These are phyloP conservation scores for Jasminum sambac DNA, from an alignment of 257 asterid genomes.

Conservation along the genomic window DNA sequence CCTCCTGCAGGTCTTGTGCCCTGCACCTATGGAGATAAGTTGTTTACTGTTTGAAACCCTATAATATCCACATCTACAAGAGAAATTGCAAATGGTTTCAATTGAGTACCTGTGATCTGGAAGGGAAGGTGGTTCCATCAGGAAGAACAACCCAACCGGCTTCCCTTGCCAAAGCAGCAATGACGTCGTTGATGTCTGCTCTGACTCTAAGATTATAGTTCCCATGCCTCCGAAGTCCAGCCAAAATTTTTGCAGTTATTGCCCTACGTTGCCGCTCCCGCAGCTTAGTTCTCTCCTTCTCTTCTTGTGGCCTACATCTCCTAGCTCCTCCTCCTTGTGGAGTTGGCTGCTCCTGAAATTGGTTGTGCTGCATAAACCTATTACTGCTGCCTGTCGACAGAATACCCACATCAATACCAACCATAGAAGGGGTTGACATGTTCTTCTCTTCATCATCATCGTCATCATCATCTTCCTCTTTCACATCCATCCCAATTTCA, in stretches of 20 bases:
- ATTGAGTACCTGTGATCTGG: constrained; percentile 69
- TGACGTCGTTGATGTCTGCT: constrained; percentile 96
- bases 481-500: constrained; percentile 93
- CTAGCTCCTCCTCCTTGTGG: constrained; percentile 77
- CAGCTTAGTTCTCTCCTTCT: constrained; percentile 95
- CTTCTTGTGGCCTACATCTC: constrained; percentile 94
- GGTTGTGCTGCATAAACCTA: constrained; percentile 59
- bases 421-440: constrained; percentile 39
- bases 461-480: constrained; percentile 77
- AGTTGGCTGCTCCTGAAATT: constrained; percentile 71
- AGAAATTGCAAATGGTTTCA: constrained; percentile 2
- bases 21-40: constrained; percentile 43
- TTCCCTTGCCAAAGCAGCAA: constrained; percentile 98
- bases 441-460: constrained; percentile 67
- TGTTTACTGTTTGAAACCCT: constrained; percentile 13
- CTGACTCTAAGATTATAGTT: constrained; percentile 96
- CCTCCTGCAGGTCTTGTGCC: constrained; percentile 48
- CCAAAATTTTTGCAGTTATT: constrained; percentile 92
- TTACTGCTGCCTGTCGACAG: constrained; percentile 48
- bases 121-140: constrained; percentile 98
- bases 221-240: constrained; percentile 96
- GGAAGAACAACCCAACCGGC: constrained; percentile 99
- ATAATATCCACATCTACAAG: constrained; percentile 1
- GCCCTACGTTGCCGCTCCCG: constrained; percentile 98
- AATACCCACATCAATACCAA: constrained; percentile 58